Evolutionary conservation across 2,329 filamentous ascomycete species (phyloP).

Genomic region (Aspergillus pseudonomiae): DNA sequence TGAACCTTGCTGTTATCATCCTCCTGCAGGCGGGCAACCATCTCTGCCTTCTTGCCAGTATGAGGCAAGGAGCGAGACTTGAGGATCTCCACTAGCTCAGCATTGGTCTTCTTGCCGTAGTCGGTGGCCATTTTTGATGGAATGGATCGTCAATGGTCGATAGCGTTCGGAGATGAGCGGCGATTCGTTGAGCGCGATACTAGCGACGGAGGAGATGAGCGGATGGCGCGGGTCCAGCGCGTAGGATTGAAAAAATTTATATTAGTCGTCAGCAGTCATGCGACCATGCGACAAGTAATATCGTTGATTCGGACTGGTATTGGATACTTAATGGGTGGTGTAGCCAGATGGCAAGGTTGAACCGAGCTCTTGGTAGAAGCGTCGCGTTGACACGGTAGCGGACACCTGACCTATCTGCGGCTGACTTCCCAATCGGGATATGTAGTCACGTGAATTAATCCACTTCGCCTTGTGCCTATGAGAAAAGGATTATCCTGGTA

Average conservation of each 20-base stretch:
- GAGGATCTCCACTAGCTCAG: slow-evolving; percentile 53
- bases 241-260: neutral
- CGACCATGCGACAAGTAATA: neutral
- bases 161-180: slow-evolving; percentile 1
- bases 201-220: neutral
- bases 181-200: slow-evolving; percentile 4
- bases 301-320: neutral
- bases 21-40: slow-evolving; percentile 51
- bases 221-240: neutral
- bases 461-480: neutral
- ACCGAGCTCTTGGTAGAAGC: neutral
- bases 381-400: neutral
- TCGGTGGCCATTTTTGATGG: slow-evolving; percentile 42
- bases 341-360: neutral
- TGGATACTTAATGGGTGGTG: neutral
- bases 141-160: slow-evolving; percentile 5
- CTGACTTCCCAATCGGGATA: slow-evolving; percentile 2
- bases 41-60: slow-evolving; percentile 54
- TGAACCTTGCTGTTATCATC: slow-evolving; percentile 38
- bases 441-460: neutral
- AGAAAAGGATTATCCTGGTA: neutral
- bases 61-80: slow-evolving; percentile 52
- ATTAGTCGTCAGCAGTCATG: neutral
- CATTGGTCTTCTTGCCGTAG: slow-evolving; percentile 55
- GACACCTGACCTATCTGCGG: slow-evolving; percentile 1